Base-by-base conservation (phyloP, 2,329 filamentous ascomycete genomes). In the Verruconis gallopava region DNA sequence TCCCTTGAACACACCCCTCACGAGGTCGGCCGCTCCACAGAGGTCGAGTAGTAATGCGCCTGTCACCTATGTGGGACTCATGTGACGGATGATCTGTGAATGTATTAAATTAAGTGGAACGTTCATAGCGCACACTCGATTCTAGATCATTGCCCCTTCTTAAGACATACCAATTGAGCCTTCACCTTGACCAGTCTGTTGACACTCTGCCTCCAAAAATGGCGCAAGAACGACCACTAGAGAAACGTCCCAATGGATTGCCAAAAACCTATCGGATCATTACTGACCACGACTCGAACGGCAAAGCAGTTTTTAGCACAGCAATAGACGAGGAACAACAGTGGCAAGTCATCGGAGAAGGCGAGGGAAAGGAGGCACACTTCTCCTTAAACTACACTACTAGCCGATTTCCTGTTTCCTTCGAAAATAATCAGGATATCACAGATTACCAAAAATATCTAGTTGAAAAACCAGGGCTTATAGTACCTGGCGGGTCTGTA, bases 391-490 rank as follows among this genome's bases (percentile, higher is more conserved):
- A 35, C 44, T 74, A 72, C 54, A 64, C 65, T 5, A 67, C 71
- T 3, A 61, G 64, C 37, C 53, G 59, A 37, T 66, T 63, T 40
- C 70, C 71, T 1, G 61, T 67, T 21, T 52, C 66, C 38, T 57
- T 75, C 47, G 58, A 60, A 48, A 48, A 56, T 17, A 61, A 68
- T 44, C 51, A 59, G 41, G 71, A 75, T 50, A 54, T 73, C 13
- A 48, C 53, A 5, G 55, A 59, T 5, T 72, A 74, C 53, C 53
- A 61, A 21, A 47, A 51, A 28, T 66, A 65, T 46, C 56, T 72
- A 32, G 49, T 57, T 11, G 51, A 59, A 33, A 60, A 66, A 1
- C 68, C 72, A 0, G 71, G 71, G 2, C 59, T 76, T 3, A 62
- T 65, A 14, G 57, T 72, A 30, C 61, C 64, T 2, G 57, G 56